A percentile compares a stretch with the other conserved stretches of the same genome.
These are phyloP conservation scores for Claviceps capensis DNA, from an alignment of 2,329 filamentous ascomycete species.

Conservation along the genomic window DNA sequence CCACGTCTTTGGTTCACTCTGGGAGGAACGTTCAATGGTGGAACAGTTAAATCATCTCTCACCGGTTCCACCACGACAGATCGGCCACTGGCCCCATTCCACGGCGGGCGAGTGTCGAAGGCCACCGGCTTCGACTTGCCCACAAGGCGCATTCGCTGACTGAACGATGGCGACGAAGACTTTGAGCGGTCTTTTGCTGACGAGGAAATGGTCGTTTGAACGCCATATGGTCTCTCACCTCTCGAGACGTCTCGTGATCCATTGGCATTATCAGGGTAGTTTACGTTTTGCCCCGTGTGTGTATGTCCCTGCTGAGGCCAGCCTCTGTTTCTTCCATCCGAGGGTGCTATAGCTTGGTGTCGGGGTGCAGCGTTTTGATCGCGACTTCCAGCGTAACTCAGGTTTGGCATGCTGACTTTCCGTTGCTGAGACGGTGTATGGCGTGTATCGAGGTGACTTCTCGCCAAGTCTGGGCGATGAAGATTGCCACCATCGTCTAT, in stretches of 20 bases:
- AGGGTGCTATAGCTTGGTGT: not conserved
- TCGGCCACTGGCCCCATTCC: slow-evolving; percentile 62
- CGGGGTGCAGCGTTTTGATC: not conserved
- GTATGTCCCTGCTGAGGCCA: slow-evolving; percentile 2
- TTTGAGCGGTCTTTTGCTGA: slow-evolving; percentile 11
- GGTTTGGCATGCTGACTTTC: slow-evolving; percentile 1
- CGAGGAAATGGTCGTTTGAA: slow-evolving; percentile 11
- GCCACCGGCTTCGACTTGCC: slow-evolving; percentile 23
- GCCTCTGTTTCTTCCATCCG: not conserved
- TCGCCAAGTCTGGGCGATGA: slow-evolving; percentile 14
- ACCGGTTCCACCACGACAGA: slow-evolving; percentile 50
- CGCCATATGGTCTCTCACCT: not conserved
- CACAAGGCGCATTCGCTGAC: slow-evolving; percentile 20
- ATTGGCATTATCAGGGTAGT: not conserved
- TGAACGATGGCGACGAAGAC: slow-evolving; percentile 17
- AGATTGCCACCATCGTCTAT: slow-evolving; percentile 32
- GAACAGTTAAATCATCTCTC: slow-evolving; percentile 41
- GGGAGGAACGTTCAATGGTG: slow-evolving; percentile 42
- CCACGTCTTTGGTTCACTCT: slow-evolving; percentile 32
- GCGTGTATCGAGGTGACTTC: slow-evolving; percentile 6
- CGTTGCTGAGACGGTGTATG: slow-evolving; percentile 6
- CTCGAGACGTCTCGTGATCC: not conserved
- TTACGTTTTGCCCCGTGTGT: not conserved
- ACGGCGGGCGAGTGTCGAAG: slow-evolving; percentile 40
- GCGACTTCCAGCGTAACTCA: not conserved